Evolutionary conservation across 2,329 filamentous ascomycete species (phyloP), one percentile per base, ranked within the genome.

Genomic region (Zymoseptoria passerinii): DNA sequence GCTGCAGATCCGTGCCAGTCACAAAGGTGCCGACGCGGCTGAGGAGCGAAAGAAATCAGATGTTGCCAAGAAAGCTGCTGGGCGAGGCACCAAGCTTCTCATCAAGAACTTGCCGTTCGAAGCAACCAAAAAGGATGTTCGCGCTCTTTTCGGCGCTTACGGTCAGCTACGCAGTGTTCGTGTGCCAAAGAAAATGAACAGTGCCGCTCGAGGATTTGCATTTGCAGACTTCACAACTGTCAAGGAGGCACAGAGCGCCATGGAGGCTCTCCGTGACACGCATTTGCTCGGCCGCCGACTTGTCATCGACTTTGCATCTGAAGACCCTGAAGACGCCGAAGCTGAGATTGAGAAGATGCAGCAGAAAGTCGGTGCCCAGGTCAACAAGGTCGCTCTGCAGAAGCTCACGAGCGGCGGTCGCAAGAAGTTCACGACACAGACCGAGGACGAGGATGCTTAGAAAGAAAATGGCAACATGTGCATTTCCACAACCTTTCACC

Each of bases 31-130:
- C 58, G 92, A 97, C 75, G 90, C 90, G 18, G 92, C 89, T 1
- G 90, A 95, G 71, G 89, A 95, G 75, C 84, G 89, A 65, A 85
- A 88, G 63, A 87, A 87, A 65, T 87, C 92, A 65, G 91, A 97
- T 70, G 84, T 83, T 64, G 85, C 87, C 54, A 95, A 91, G 80
- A 95, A 92, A 74, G 77, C 83, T 54, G 85, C 89, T 23, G 83
- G 82, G 16, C 84, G 86, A 71, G 83, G 85, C 65, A 96, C 92
- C 52, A 97, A 97, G 81, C 88, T 99, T 70, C 87, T 97, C 75
- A 88, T 99, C 78, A 99, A 97, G 80, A 99, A 99, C 78, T 78
- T 99, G 74, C 92, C 94, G 19, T 99, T 99, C 78, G 90, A 97
- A 77, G 88, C 89, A 53, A 88, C 86, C 56, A 96, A 96, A 79